Conservation (phyloP, 2,329 filamentous ascomycete species). For the Didymosphaeria variabile region DNA sequence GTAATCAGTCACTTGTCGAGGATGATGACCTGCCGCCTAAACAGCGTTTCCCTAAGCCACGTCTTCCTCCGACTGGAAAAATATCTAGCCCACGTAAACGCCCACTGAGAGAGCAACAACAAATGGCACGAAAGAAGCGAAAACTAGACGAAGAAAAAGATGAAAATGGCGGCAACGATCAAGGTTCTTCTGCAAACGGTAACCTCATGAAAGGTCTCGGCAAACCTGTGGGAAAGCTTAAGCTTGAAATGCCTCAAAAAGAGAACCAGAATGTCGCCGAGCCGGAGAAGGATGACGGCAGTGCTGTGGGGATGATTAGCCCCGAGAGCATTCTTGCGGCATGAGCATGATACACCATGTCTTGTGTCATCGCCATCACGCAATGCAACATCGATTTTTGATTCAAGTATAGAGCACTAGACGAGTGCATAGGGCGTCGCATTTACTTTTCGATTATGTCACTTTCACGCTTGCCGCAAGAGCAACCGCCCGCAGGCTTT, state of each 20-base stretch:
- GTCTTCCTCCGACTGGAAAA: constrained; percentile 78
- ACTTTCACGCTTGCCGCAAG: constrained; percentile 5
- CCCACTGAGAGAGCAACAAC: constrained; percentile 81
- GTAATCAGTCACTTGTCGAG: constrained; percentile 84
- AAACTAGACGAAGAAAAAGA: constrained; percentile 65
- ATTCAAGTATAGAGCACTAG: constrained; percentile 10
- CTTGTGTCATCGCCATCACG: not conserved
- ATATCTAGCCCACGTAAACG: constrained; percentile 86
- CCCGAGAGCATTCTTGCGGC: constrained; percentile 72
- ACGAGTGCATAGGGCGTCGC: constrained; percentile 8
- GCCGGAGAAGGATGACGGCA: constrained; percentile 73
- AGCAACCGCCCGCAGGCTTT: not conserved
- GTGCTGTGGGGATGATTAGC: constrained; percentile 79
- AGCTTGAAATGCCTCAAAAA: constrained; percentile 62
- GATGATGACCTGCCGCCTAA: constrained; percentile 95
- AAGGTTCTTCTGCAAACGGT: constrained; percentile 24
- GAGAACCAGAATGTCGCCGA: constrained; percentile 68
- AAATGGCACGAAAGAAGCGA: constrained; percentile 87
- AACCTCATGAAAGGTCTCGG: constrained; percentile 48
- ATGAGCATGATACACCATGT: constrained; percentile 14
- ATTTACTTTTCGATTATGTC: constrained; percentile 3
- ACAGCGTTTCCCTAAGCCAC: constrained; percentile 74
- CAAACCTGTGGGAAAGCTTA: constrained; percentile 66
- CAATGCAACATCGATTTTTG: constrained; percentile 7
- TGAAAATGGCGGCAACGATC: constrained; percentile 41